These are phyloP conservation scores for Mucor indicus DNA, from an alignment of 371 early-diverging fungal species.

Conservation along the genomic window DNA sequence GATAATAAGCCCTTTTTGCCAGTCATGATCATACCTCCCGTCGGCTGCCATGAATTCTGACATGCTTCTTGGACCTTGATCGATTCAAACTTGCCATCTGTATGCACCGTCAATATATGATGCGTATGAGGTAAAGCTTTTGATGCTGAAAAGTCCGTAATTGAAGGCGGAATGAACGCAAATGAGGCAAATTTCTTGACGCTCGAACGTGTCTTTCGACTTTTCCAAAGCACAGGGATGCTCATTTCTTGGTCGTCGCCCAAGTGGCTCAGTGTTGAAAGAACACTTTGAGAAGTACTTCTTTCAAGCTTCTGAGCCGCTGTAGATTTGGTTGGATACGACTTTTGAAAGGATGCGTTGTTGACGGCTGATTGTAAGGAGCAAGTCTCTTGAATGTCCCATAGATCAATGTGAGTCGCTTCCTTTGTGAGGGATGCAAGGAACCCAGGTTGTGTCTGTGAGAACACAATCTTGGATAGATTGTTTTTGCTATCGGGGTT, in stretches of 20 bases:
- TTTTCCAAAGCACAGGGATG: constrained; percentile 65
- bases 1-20: constrained; percentile 37
- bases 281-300: not conserved
- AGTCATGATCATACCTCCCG: constrained; percentile 55
- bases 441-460: constrained; percentile 60
- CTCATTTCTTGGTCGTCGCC: constrained; percentile 36
- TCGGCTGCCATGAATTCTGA: constrained; percentile 62
- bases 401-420: constrained; percentile 51
- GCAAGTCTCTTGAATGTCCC: constrained; percentile 64
- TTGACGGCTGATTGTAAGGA: constrained; percentile 21
- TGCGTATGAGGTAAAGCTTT: constrained; percentile 8
- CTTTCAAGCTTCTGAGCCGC: not conserved
- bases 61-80: constrained; percentile 60
- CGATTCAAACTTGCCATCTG: constrained; percentile 60
- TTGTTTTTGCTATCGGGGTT: constrained; percentile 35
- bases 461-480: constrained; percentile 61
- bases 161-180: constrained; percentile 57
- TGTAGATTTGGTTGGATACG: not conserved
- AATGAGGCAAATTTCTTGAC: constrained; percentile 53
- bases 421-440: constrained; percentile 67
- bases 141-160: constrained; percentile 14
- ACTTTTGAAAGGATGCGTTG: constrained; percentile 12
- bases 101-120: constrained; percentile 52
- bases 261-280: not conserved
- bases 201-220: constrained; percentile 50